phyloP scores from a whole-genome alignment of 1,139 yeast genomes.

The Wickerhamiella infanticola region DNA sequence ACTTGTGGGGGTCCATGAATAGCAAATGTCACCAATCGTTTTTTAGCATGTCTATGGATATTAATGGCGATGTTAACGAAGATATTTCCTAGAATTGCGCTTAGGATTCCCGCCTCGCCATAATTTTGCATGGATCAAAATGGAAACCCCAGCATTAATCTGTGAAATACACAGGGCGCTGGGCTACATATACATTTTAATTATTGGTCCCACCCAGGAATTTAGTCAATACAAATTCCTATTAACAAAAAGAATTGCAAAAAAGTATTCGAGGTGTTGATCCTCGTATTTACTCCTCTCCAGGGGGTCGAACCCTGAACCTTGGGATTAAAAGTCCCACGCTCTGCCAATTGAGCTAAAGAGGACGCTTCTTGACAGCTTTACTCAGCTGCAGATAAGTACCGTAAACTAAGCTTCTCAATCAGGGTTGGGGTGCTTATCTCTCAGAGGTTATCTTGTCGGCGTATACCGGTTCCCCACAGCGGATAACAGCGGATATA shows the following conservation, averaged over 20 bases:
- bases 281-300: constrained; percentile 9
- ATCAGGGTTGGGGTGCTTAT: too few species aligned
- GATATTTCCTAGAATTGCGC: constrained; percentile 26
- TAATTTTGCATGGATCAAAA: not conserved
- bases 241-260: not conserved
- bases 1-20: constrained; percentile 10
- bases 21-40: constrained; percentile 14
- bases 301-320: constrained; percentile 20
- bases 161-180: not conserved
- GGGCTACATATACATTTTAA: not conserved
- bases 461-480: too few species aligned
- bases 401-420: too few species aligned
- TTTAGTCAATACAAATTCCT: not conserved
- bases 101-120: constrained; percentile 18
- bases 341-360: constrained; percentile 17
- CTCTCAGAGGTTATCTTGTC: too few species aligned
- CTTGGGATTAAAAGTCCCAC: constrained; percentile 37
- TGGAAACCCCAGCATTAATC: not conserved
- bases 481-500: too few species aligned
- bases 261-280: constrained; percentile 1
- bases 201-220: not conserved
- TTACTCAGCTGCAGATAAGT: too few species aligned
- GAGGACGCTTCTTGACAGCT: constrained; percentile 7
- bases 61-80: constrained; percentile 26
- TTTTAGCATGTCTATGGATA: constrained; percentile 27